phyloP scores from a whole-genome alignment of 129 eudicot genomes.

The Lactuca sativa region DNA sequence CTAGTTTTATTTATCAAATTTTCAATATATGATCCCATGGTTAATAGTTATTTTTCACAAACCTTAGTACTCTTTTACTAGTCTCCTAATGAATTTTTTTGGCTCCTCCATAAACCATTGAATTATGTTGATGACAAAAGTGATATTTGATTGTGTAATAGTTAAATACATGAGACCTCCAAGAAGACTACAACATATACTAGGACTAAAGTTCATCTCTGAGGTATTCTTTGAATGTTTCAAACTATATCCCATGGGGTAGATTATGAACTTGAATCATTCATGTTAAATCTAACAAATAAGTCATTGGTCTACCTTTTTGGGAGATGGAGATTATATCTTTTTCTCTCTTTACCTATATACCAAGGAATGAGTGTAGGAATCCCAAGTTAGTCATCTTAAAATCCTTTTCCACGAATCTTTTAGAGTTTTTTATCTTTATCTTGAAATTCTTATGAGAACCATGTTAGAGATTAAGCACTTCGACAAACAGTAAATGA shows the following conservation, averaged over 20 bases:
- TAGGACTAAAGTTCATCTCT: neutral
- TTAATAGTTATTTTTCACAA: neutral
- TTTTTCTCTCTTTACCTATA: too few species aligned
- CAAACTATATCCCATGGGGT: neutral
- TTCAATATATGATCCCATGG: neutral
- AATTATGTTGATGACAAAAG: neutral
- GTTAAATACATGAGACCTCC: conserved; percentile 8
- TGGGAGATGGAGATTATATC: too few species aligned
- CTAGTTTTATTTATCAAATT: neutral
- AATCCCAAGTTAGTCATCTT: too few species aligned
- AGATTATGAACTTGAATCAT: neutral
- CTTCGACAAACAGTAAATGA: too few species aligned
- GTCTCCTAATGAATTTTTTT: neutral
- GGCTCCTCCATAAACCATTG: neutral
- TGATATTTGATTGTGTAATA: neutral
- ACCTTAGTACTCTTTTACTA: neutral
- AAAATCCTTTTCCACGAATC: too few species aligned
- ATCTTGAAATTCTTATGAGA: too few species aligned
- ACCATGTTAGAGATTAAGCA: too few species aligned
- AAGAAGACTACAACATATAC: neutral
- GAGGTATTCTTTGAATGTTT: neutral
- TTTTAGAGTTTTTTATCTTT: too few species aligned
- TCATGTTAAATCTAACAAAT: too few species aligned
- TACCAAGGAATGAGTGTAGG: too few species aligned
- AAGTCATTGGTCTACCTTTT: too few species aligned